Evolutionary conservation across 805 yeast species (phyloP).

Genomic region (Phaffomyces antillensis): DNA sequence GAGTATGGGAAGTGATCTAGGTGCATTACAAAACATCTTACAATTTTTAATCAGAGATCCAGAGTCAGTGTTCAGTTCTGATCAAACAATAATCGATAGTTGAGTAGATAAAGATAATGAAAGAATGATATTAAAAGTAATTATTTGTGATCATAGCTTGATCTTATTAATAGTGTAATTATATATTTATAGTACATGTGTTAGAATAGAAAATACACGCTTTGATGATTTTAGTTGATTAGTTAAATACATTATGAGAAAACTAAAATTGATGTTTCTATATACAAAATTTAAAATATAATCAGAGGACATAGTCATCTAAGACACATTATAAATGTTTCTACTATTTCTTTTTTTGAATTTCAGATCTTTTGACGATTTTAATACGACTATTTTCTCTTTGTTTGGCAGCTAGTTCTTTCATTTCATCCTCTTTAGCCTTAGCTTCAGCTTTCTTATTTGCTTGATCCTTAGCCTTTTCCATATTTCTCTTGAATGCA

Average conservation of each 20-base stretch:
- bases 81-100: constrained; percentile 1
- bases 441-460: constrained; percentile 30
- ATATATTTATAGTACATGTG: no score
- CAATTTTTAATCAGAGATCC: constrained; percentile 40
- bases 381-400: constrained; percentile 21
- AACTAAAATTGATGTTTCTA: no score
- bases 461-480: constrained; percentile 32
- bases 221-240: no score
- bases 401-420: constrained; percentile 25
- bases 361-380: constrained; percentile 18
- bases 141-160: background rate
- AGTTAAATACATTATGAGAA: no score
- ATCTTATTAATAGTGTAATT: no score
- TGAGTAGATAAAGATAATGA: background rate
- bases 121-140: background rate
- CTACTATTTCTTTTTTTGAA: constrained; percentile 7
- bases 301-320: no score
- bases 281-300: no score
- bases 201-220: no score
- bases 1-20: constrained; percentile 43
- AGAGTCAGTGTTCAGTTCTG: constrained; percentile 23
- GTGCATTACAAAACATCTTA: constrained; percentile 46
- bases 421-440: constrained; percentile 27
- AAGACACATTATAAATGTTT: background rate
- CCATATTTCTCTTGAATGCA: constrained; percentile 33